These are phyloP conservation scores for Penicillium simplicissimum DNA, from an alignment of 495 filamentous ascomycete species.

Conservation along the genomic window DNA sequence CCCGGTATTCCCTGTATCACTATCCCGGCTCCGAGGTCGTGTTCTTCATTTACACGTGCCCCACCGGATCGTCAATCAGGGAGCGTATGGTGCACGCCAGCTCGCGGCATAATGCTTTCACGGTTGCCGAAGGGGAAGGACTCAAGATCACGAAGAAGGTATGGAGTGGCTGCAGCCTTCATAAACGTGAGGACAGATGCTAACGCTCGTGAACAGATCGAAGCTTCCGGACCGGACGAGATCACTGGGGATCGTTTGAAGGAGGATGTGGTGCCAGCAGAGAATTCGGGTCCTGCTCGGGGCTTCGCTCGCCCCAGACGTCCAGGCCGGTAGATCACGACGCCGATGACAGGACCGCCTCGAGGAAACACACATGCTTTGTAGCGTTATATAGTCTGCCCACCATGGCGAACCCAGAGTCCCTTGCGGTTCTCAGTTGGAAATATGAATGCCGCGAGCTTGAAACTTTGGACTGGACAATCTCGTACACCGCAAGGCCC, in stretches of 20 bases:
- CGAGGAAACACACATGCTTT: slow-evolving; percentile 3
- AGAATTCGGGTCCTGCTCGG: slow-evolving; percentile 59
- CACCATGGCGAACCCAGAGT: not conserved
- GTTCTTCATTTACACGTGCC: slow-evolving; percentile 95
- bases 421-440: not conserved
- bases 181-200: not conserved
- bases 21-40: slow-evolving; percentile 65
- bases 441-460: not conserved
- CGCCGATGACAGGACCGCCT: not conserved
- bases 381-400: slow-evolving; percentile 13
- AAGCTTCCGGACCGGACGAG: slow-evolving; percentile 72
- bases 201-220: slow-evolving; percentile 47
- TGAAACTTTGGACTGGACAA: slow-evolving; percentile 3
- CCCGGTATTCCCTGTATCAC: slow-evolving; percentile 88
- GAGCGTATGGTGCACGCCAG: slow-evolving; percentile 94
- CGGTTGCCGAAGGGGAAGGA: slow-evolving; percentile 67
- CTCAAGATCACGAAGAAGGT: slow-evolving; percentile 76
- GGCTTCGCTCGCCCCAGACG: slow-evolving; percentile 89
- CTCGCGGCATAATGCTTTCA: slow-evolving; percentile 70
- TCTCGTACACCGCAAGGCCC: slow-evolving; percentile 7
- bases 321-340: slow-evolving; percentile 59
- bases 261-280: slow-evolving; percentile 74
- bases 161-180: slow-evolving; percentile 8
- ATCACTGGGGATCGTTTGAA: slow-evolving; percentile 69
- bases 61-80: slow-evolving; percentile 76